phyloP scores from a whole-genome alignment of 345 rosid genomes.

The Microcos paniculata region DNA sequence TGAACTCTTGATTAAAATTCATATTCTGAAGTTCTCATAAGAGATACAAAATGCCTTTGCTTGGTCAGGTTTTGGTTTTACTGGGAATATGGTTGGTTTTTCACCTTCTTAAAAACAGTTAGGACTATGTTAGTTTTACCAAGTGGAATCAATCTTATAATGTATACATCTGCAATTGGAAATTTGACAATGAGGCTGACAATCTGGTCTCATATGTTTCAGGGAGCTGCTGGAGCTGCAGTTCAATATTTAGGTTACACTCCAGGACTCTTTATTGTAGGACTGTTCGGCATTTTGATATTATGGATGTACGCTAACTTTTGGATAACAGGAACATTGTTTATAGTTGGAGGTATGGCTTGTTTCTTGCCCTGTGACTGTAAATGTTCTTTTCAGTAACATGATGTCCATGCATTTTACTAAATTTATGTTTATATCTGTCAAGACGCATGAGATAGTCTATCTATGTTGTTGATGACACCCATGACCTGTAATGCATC shows the following conservation, averaged over 20 bases:
- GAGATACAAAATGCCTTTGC: not conserved
- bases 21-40: not conserved
- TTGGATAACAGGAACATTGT: constrained; percentile 93
- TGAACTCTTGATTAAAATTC: not conserved
- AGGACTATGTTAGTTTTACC: not conserved
- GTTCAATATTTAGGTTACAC: constrained; percentile 83
- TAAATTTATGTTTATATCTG: not conserved
- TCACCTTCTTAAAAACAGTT: not conserved
- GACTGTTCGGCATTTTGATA: constrained; percentile 76
- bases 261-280: constrained; percentile 94
- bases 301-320: constrained; percentile 99
- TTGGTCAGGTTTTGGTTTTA: not conserved
- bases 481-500: not conserved
- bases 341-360: constrained; percentile 88
- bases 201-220: constrained; percentile 27
- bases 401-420: not conserved
- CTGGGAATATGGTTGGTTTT: not conserved
- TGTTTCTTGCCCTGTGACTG: not conserved
- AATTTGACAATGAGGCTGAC: constrained; percentile 2
- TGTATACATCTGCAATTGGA: not conserved
- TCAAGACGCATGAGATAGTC: not conserved
- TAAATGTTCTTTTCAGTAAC: not conserved
- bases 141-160: not conserved
- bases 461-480: not conserved
- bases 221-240: constrained; percentile 93